Base-by-base conservation (phyloP, 495 filamentous ascomycete genomes). In the Penicillium bovifimosum region DNA sequence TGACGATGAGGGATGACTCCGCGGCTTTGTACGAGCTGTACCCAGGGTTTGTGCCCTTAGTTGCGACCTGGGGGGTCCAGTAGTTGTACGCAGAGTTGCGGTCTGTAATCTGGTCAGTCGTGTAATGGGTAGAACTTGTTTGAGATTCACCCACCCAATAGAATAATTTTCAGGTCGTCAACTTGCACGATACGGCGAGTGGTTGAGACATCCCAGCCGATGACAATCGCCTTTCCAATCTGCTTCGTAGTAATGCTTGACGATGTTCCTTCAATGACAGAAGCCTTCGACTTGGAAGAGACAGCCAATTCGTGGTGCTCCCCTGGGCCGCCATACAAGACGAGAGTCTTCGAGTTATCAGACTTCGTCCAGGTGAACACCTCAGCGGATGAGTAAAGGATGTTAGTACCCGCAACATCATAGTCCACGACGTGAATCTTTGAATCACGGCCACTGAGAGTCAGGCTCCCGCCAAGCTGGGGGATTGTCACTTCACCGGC, bases 401-500 rank as follows among this genome's bases (percentile, higher is more conserved):
- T 63, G 8, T 74, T 82, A 0, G 72, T 73, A n/a, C 78, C 79
- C 0, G 78, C 77, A 45, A 92, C 69, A 43, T 82, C 68, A 57
- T 90, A 91, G 61, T 93, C 86, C 9, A 82, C 84, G 16, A 91
- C 81, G 59, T 87, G 80, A 46, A 86, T 74, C 64, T 90, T 90
- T 0, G 85, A 86, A 61, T 93, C 88, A 43, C 87, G 79, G 0
- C 86, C 86, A 56, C 80, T 78, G 3, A 92, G 72, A 2, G 77
- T 82, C 8, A 92, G 71, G 0, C 67, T 74, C 10, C 78, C 79
- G 13, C 77, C 80, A 1, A 86, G 66, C 47, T 85, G 84, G 8
- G 87, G 88, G 34, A 90, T 72, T 0, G 76, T 80, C 33, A 88
- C 41, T 1, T 66, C 59, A 1, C 88, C 86, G 46, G 75, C 66